These are phyloP conservation scores for Trypanosoma melophagium DNA, from an alignment of 208 protist species.

Conservation along the genomic window DNA sequence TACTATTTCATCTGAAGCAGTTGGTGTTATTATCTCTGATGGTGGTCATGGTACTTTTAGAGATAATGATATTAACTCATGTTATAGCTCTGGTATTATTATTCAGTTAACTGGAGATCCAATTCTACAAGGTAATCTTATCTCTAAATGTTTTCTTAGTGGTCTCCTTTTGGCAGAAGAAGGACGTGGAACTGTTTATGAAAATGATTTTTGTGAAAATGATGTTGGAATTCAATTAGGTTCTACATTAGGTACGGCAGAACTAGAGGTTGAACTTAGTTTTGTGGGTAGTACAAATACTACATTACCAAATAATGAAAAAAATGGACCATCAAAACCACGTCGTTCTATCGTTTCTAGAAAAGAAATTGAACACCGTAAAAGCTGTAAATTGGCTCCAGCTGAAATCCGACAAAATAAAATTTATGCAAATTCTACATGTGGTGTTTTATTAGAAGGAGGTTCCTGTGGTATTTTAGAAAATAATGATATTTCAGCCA, in stretches of 20 bases:
- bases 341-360: neutral
- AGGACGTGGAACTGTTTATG: slow-evolving; percentile 43
- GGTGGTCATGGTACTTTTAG: slow-evolving; percentile 53
- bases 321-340: neutral
- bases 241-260: slow-evolving; percentile 40
- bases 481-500: slow-evolving; percentile 72
- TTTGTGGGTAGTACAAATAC: slow-evolving; percentile 24
- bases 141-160: slow-evolving; percentile 48
- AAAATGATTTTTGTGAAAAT: slow-evolving; percentile 67
- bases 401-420: slow-evolving; percentile 42
- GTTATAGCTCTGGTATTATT: slow-evolving; percentile 66
- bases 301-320: neutral
- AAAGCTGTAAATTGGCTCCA: neutral
- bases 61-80: slow-evolving; percentile 61
- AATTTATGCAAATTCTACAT: slow-evolving; percentile 60
- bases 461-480: slow-evolving; percentile 45
- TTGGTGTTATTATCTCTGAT: slow-evolving; percentile 70
- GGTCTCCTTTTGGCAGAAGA: slow-evolving; percentile 60
- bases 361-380: neutral
- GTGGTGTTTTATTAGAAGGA: slow-evolving; percentile 68
- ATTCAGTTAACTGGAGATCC: slow-evolving; percentile 60
- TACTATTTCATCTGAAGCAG: slow-evolving; percentile 50
- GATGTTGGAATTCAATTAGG: slow-evolving; percentile 81
- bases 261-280: slow-evolving; percentile 51
- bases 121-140: slow-evolving; percentile 49